A percentile compares a stretch with the other conserved stretches of the same genome.
These are phyloP conservation scores for Agrostemma githago DNA, from an alignment of 148 eudicot species.

Conservation along the genomic window DNA sequence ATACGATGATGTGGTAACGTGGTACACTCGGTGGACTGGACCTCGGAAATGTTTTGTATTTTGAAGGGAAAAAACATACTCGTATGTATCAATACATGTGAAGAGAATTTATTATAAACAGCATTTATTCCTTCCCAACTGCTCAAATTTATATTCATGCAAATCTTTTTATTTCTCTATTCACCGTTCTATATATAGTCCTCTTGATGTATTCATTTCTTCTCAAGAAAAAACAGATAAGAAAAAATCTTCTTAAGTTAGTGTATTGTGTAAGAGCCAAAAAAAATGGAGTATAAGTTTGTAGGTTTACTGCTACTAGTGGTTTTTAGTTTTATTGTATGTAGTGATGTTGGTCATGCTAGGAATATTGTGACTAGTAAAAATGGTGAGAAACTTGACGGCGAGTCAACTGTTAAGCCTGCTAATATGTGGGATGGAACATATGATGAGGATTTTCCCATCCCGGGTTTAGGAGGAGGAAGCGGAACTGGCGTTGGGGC, in stretches of 20 bases:
- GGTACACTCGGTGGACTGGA: no score
- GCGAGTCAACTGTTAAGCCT: neutral
- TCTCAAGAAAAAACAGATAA: no score
- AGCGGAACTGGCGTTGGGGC: neutral
- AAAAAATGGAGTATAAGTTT: constrained; percentile 12
- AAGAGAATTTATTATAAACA: neutral
- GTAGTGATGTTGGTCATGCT: constrained; percentile 11
- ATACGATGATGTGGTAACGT: no score
- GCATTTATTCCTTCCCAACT: constrained; percentile 22
- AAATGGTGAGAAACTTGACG: neutral
- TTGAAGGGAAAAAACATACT: neutral
- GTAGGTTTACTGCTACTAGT: neutral
- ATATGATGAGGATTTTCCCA: neutral
- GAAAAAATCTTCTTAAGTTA: neutral
- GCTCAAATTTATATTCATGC: constrained; percentile 13
- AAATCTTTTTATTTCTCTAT: constrained; percentile 8
- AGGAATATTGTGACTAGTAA: constrained; percentile 8
- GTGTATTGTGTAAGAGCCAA: neutral
- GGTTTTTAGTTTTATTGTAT: constrained; percentile 5
- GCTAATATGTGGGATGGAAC: neutral
- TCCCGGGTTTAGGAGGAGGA: constrained; percentile 1
- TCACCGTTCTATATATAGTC: constrained; percentile 20
- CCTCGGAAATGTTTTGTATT: no score
- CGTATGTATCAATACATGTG: no score
- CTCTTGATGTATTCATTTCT: neutral